phyloP scores from a whole-genome alignment of 1,284 basidiomycete genomes.

The Trichosporon asahii region DNA sequence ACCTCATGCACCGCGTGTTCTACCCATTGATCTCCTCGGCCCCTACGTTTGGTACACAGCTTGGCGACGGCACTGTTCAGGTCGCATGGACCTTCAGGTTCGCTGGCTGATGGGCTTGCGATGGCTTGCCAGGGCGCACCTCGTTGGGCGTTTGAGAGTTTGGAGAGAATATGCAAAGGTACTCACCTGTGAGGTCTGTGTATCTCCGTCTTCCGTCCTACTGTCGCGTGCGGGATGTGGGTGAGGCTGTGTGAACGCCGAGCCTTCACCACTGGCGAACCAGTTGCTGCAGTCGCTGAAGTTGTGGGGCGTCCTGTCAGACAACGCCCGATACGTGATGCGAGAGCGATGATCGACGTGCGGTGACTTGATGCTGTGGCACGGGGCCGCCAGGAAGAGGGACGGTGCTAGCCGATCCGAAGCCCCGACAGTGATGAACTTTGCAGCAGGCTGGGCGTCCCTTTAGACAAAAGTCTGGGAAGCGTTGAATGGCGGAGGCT shows the following conservation, averaged over 20 bases:
- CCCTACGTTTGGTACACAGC: not conserved
- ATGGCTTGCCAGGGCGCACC: conserved; percentile 7
- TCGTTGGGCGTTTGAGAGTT: not conserved
- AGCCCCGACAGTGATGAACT: not conserved
- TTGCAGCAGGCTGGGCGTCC: not conserved
- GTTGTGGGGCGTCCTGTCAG: not conserved
- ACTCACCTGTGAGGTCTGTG: not conserved
- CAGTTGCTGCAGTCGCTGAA: not conserved
- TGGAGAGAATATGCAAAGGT: not conserved
- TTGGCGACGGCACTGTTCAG: not conserved
- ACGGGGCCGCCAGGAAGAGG: not conserved
- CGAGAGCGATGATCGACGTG: not conserved
- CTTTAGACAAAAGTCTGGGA: too few relatives aligned
- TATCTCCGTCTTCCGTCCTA: not conserved
- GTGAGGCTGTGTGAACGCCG: not conserved
- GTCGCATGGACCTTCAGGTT: not conserved
- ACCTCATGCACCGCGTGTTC: not conserved
- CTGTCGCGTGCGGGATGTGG: not conserved
- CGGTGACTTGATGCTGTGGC: not conserved
- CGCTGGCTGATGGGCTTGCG: not conserved
- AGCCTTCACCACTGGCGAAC: not conserved
- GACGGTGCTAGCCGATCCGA: not conserved
- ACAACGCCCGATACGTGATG: not conserved
- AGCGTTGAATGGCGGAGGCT: not conserved
- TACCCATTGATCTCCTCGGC: not conserved